Evolutionary conservation across 169 alveolate species (phyloP).

Genomic region (Eimeria sp.): DNA sequence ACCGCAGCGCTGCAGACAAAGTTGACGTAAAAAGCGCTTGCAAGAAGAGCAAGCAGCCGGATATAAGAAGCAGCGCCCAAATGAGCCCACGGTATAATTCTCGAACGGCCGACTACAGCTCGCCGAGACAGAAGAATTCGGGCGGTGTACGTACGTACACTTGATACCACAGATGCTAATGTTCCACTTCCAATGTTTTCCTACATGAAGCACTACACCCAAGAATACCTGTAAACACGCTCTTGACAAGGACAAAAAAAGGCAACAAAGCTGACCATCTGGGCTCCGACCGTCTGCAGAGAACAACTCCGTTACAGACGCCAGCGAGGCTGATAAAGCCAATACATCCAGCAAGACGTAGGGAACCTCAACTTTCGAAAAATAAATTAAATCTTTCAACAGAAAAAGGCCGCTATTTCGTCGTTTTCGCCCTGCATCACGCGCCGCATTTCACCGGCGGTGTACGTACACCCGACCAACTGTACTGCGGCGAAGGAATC

Average conservation of each 20-base stretch:
- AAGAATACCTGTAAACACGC: background rate
- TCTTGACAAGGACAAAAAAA: background rate
- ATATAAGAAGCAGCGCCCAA: too few species aligned
- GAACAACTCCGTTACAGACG: background rate
- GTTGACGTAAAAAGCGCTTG: too few species aligned
- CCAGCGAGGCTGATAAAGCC: background rate
- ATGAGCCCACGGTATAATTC: background rate
- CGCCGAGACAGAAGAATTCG: background rate
- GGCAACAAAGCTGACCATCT: background rate
- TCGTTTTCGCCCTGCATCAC: background rate
- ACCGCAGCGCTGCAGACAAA: too few species aligned
- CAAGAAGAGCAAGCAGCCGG: too few species aligned
- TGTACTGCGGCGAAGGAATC: too few species aligned
- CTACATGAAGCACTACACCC: background rate
- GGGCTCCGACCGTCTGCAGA: background rate
- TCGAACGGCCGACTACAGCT: background rate
- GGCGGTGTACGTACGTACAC: background rate
- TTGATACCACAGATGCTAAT: background rate
- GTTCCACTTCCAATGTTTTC: background rate
- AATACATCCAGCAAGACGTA: background rate
- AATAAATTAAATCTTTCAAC: background rate
- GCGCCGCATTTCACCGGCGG: background rate
- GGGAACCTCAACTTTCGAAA: background rate
- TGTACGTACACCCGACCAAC: background rate
- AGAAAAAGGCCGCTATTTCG: background rate